Conservation (phyloP, 129 eudicot genomes). For the Heracleum sosnowskyi region DNA sequence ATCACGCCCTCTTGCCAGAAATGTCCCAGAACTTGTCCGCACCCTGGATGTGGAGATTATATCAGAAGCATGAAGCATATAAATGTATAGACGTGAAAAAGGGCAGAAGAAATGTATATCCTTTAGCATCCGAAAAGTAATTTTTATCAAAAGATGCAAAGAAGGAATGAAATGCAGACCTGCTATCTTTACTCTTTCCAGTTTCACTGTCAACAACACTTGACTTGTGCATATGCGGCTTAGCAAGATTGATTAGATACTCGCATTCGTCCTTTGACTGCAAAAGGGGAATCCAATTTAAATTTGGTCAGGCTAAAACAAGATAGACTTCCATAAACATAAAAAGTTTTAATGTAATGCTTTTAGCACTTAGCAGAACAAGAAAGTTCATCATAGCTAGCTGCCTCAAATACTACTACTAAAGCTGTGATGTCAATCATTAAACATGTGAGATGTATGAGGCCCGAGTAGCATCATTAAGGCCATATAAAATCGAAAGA, state of each 20-base stretch:
- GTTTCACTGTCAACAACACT: constrained; percentile 84
- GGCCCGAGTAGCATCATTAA: not conserved
- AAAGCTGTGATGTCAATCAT: not conserved
- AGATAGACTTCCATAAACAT: not conserved
- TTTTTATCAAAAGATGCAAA: not conserved
- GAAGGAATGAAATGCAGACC: constrained; percentile 34
- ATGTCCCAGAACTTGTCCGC: constrained; percentile 96
- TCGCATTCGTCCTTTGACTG: constrained; percentile 93
- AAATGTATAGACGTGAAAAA: not conserved
- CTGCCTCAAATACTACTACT: not conserved
- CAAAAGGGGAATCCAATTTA: not conserved
- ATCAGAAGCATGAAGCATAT: constrained; percentile 4
- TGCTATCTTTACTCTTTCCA: constrained; percentile 89
- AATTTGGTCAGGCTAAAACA: not conserved
- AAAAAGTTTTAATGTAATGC: not conserved
- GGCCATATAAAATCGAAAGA: not conserved
- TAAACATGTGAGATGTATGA: not conserved
- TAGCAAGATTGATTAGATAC: constrained; percentile 72
- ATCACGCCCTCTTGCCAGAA: constrained; percentile 88
- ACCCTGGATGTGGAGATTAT: constrained; percentile 46
- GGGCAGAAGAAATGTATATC: not conserved
- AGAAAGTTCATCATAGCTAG: not conserved
- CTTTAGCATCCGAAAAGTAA: not conserved
- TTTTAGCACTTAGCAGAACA: not conserved
- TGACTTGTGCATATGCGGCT: constrained; percentile 95